These are phyloP conservation scores for Umbilicus rupestris DNA, from an alignment of 164 flowering plant species.

Conservation along the genomic window DNA sequence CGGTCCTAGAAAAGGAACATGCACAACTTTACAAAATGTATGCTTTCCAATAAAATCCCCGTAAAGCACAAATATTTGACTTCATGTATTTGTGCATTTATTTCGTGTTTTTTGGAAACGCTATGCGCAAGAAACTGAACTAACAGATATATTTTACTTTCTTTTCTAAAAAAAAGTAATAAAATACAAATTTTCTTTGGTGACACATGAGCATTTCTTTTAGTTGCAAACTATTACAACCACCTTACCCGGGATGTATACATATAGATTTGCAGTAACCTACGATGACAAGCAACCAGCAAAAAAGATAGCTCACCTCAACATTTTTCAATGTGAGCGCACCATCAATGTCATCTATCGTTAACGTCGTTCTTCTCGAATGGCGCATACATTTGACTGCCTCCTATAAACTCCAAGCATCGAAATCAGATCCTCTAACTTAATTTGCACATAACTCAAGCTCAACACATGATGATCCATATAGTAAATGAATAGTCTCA, in stretches of 20 bases:
- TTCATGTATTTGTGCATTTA: no score
- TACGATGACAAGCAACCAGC: no score
- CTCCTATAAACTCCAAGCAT: constrained; percentile 39
- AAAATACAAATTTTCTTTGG: no score
- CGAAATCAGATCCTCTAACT: not conserved
- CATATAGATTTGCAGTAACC: no score
- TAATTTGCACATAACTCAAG: not conserved
- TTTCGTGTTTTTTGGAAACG: no score
- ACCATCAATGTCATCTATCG: constrained; percentile 79
- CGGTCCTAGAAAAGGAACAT: no score
- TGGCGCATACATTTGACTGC: constrained; percentile 96
- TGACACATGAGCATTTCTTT: not conserved
- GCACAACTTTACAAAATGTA: no score
- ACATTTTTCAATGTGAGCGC: constrained; percentile 75
- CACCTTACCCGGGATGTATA: no score
- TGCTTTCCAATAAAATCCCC: no score
- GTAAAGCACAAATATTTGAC: no score
- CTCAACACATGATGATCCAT: not conserved
- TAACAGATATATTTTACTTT: not conserved
- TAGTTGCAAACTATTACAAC: not conserved
- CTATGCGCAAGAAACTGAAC: no score
- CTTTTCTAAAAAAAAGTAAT: not conserved
- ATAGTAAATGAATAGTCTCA: not conserved
- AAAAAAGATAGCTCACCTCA: constrained; percentile 64
- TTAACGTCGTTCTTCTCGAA: constrained; percentile 63